Conservation (phyloP, 1,284 basidiomycete genomes). For the Ustilago sp. region DNA sequence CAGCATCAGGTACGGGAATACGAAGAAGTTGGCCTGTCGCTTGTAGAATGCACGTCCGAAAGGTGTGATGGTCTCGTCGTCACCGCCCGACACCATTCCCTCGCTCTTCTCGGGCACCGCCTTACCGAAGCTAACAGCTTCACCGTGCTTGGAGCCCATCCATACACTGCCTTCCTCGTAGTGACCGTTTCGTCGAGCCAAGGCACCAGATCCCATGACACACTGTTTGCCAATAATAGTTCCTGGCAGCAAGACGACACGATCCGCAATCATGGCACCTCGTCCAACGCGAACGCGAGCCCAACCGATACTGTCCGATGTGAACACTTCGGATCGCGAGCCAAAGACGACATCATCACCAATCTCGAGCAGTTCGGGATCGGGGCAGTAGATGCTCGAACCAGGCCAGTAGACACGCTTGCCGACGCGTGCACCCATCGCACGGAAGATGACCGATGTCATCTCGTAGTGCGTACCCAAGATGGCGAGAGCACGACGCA, state of each 20-base stretch:
- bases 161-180: slow-evolving; percentile 69
- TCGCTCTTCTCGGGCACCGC: slow-evolving; percentile 58
- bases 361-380: slow-evolving; percentile 69
- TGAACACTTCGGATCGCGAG: slow-evolving; percentile 68
- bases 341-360: slow-evolving; percentile 69
- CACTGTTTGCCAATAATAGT: slow-evolving; percentile 67
- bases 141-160: slow-evolving; percentile 69
- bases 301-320: slow-evolving; percentile 69
- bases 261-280: slow-evolving; percentile 69
- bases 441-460: slow-evolving; percentile 68
- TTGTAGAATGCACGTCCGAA: slow-evolving; percentile 69
- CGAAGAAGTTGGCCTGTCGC: slow-evolving; percentile 69
- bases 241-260: slow-evolving; percentile 67
- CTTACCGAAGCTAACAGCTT: slow-evolving; percentile 69
- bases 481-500: slow-evolving; percentile 64
- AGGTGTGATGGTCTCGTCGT: slow-evolving; percentile 67
- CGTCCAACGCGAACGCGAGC: slow-evolving; percentile 67
- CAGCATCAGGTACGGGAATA: slow-evolving; percentile 68
- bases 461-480: slow-evolving; percentile 70
- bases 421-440: slow-evolving; percentile 68
- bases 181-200: slow-evolving; percentile 66
- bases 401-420: slow-evolving; percentile 70
- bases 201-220: slow-evolving; percentile 69
- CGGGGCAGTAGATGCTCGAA: slow-evolving; percentile 68
- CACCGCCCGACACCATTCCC: slow-evolving; percentile 18